Base-by-base conservation (phyloP, 306 rosid species). In the Sophora flavescens region DNA sequence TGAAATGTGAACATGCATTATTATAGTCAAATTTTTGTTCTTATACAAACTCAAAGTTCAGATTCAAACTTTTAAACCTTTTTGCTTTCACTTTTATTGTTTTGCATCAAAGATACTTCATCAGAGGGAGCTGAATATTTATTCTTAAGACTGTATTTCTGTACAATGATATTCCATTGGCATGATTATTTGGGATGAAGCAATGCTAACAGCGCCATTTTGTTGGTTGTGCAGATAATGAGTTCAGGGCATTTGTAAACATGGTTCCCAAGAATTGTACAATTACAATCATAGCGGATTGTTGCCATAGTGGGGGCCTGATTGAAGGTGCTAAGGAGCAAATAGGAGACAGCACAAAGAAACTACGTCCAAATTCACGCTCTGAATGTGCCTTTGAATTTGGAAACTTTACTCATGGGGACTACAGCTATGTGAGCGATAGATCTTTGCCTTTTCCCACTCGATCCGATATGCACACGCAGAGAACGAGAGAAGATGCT, bases 241-340 rank as follows among this genome's bases (percentile, higher is more conserved):
- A 93, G 56, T 91, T 93, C 85, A 87, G 86, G 76, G 83, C 42
- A 54, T 76, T 82, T 36, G 93, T 93, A 30, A 85, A 88, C 57
- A 78, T 60, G 58, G 87, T 89, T 4, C 92, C 93, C 1, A 67
- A 56, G 33, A 92, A 88, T 62, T 89, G 96, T 58, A 64, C 64
- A 44, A 45, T 93, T 41, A 91, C 96, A 26, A 84, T 91, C 6
- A 89, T 91, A 13, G 90, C 98, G 1, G 97, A 93, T 74, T 93
- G 96, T 1, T 91, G 97, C 74, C 93, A 93, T 68, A 89, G 97
- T 13, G 98, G 98, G n/a, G 98, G 97, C 13, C 89, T 93, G 18
- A 88, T 93, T 45, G 90, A 84, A 22, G 87, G 77, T 2, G 71
- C 91, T 0, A 84, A 84, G 70, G 98, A 93, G 78, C 96, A 93